A percentile compares a stretch with the other conserved stretches of the same genome.
These are phyloP conservation scores for Phytophthora pinifolia DNA, from an alignment of 352 stramenopile genomes.

Conservation along the genomic window DNA sequence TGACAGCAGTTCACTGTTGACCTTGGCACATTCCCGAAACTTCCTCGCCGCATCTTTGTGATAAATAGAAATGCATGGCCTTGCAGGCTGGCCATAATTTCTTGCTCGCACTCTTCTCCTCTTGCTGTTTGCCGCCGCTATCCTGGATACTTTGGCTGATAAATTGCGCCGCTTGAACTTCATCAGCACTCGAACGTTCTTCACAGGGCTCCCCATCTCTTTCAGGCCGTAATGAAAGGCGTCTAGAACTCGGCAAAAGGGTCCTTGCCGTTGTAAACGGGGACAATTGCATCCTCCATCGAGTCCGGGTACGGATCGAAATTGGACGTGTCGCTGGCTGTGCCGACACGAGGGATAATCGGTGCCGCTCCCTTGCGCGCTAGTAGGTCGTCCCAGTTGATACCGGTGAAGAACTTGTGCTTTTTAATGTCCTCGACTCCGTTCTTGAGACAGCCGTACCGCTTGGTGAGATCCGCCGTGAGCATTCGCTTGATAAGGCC, in stretches of 20 bases:
- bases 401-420: conserved; percentile 94
- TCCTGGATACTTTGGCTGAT: conserved; percentile 16
- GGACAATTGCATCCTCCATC: conserved; percentile 87
- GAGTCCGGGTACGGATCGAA: conserved; percentile 97
- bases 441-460: conserved; percentile 96
- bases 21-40: background rate
- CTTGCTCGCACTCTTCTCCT: conserved; percentile 20
- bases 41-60: conserved; percentile 19
- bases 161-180: conserved; percentile 8
- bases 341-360: conserved; percentile 92
- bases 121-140: conserved; percentile 12
- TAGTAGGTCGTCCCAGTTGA: conserved; percentile 92
- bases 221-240: conserved; percentile 15
- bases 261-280: conserved; percentile 92
- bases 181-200: conserved; percentile 13
- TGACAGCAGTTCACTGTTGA: background rate
- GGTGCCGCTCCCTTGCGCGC: conserved; percentile 88
- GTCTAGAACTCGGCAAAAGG: conserved; percentile 93
- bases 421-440: conserved; percentile 96
- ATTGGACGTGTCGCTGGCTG: conserved; percentile 94
- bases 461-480: conserved; percentile 95
- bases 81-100: conserved; percentile 28
- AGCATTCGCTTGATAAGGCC: conserved; percentile 97
- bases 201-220: conserved; percentile 1
- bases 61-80: conserved; percentile 42